Conservation (phyloP, 495 filamentous ascomycete genomes). For the Trichoderma gamsii region DNA sequence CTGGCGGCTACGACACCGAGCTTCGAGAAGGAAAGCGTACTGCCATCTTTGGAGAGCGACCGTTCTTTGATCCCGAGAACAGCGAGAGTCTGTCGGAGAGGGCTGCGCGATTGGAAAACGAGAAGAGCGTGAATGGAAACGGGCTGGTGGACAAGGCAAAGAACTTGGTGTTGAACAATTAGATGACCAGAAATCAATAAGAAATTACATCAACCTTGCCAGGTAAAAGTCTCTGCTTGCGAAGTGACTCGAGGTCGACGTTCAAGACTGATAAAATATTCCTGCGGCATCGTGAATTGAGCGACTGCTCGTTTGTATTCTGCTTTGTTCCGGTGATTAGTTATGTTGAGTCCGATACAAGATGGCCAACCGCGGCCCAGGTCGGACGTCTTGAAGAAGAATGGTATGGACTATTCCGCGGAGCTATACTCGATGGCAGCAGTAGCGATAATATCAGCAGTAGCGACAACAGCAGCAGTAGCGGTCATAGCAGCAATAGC, state of each 20-base stretch:
- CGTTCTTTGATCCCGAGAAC: constrained; percentile 21
- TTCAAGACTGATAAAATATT: too few species aligned
- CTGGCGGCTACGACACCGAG: constrained; percentile 34
- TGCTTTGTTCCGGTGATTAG: too few species aligned
- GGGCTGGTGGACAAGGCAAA: background rate
- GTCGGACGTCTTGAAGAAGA: background rate
- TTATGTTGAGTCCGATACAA: background rate
- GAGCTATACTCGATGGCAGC: too few species aligned
- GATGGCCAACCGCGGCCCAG: background rate
- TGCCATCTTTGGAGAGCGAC: constrained; percentile 22
- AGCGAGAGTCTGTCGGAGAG: constrained; percentile 11
- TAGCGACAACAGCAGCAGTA: too few species aligned
- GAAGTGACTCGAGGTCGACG: too few species aligned
- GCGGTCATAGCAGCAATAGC: too few species aligned
- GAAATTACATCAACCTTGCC: background rate
- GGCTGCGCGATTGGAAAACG: background rate
- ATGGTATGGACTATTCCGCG: background rate
- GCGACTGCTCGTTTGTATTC: too few species aligned
- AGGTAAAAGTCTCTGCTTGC: too few species aligned
- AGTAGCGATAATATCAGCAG: too few species aligned
- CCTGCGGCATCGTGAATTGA: too few species aligned
- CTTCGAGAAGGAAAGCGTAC: constrained; percentile 21
- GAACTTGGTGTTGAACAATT: background rate
- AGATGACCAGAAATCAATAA: background rate
- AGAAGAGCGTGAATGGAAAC: background rate